phyloP scores from a whole-genome alignment of 441 rosid species.

The Jatropha multifida region DNA sequence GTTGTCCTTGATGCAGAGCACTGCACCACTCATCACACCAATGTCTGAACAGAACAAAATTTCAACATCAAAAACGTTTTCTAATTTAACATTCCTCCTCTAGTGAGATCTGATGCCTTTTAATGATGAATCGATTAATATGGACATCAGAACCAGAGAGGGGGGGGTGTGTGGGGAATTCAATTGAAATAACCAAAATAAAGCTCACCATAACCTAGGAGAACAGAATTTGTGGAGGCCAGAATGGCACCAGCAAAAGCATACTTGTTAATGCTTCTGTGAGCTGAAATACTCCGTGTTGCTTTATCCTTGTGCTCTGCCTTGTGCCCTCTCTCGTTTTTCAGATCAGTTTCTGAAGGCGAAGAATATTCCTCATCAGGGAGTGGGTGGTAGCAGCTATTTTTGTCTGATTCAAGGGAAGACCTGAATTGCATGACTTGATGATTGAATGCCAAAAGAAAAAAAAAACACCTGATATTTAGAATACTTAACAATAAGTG shows the following conservation, averaged over 20 bases:
- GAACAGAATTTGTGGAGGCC: slow-evolving; percentile 63
- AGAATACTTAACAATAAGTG: slow-evolving; percentile 36
- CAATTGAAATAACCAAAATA: not conserved
- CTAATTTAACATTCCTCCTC: not conserved
- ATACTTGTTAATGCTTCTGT: slow-evolving; percentile 38
- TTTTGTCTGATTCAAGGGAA: slow-evolving; percentile 23
- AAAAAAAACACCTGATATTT: not conserved
- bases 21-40: slow-evolving; percentile 74
- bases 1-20: slow-evolving; percentile 45
- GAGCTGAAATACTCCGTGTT: not conserved
- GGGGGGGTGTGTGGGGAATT: not conserved
- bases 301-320: slow-evolving; percentile 2
- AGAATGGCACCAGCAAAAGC: slow-evolving; percentile 53
- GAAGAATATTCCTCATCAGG: slow-evolving; percentile 31
- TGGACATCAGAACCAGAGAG: not conserved
- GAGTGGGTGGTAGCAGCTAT: slow-evolving; percentile 28
- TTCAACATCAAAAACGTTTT: not conserved
- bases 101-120: not conserved
- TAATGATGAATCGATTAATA: not conserved
- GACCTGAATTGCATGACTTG: slow-evolving; percentile 33
- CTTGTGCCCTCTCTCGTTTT: slow-evolving; percentile 18
- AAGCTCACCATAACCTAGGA: slow-evolving; percentile 66
- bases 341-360: slow-evolving; percentile 2
- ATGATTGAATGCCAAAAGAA: slow-evolving; percentile 12
- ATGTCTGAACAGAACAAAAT: slow-evolving; percentile 41